These are phyloP conservation scores for Candida koratica DNA, from an alignment of 805 yeast genomes.

Conservation along the genomic window DNA sequence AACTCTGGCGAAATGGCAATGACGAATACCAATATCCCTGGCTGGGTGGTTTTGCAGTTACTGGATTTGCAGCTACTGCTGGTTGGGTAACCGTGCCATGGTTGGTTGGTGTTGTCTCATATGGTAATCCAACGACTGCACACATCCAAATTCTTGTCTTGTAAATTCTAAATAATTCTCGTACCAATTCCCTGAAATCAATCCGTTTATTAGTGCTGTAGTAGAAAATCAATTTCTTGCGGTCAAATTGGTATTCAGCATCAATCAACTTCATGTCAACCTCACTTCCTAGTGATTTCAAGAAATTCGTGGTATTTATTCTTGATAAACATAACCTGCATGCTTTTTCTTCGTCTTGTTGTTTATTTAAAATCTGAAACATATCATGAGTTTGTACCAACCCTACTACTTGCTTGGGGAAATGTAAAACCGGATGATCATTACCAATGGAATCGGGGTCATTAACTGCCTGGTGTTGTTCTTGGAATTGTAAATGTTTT, in stretches of 20 bases:
- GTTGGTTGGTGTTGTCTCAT: neutral
- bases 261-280: conserved; percentile 58
- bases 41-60: neutral
- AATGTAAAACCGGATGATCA: conserved; percentile 41
- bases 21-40: conserved; percentile 4
- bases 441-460: conserved; percentile 19
- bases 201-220: conserved; percentile 57
- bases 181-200: conserved; percentile 47
- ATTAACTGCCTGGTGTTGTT: conserved; percentile 62
- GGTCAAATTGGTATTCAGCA: conserved; percentile 80
- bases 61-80: neutral
- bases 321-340: conserved; percentile 56
- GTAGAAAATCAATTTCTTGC: conserved; percentile 71
- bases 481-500: conserved; percentile 63
- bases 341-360: conserved; percentile 68
- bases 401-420: conserved; percentile 65
- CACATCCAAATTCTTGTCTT: conserved; percentile 65
- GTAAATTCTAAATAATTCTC: conserved; percentile 43
- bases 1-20: conserved; percentile 4
- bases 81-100: neutral
- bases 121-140: conserved; percentile 53
- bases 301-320: conserved; percentile 36
- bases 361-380: conserved; percentile 52
- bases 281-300: conserved; percentile 2
- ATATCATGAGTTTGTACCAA: conserved; percentile 62